Base-by-base conservation (phyloP, 2,329 filamentous ascomycete genomes). In the Ceratocystis ficicola region DNA sequence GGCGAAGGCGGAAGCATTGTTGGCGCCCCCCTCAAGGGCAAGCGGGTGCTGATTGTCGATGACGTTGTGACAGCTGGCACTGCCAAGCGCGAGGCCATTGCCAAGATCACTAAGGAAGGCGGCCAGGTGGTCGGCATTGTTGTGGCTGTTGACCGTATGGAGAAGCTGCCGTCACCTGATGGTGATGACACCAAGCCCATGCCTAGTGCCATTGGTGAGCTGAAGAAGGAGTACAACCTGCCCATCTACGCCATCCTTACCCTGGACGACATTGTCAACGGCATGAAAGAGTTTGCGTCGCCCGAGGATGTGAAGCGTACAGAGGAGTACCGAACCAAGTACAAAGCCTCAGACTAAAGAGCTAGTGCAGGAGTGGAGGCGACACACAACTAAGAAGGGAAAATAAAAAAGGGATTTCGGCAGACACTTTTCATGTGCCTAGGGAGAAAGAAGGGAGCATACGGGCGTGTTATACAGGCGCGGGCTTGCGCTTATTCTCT, bases 21-120 rank as follows among this genome's bases (percentile, higher is more conserved):
- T 15, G 94, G 94, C 10, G 89, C 90, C 36, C 82, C 87, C 5
- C 79, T 97, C 64, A 88, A 88, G 77, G 92, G 89, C 65, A 92
- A 94, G 82, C 84, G 83, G 68, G 85, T 96, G 17, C 81, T 99
- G 44, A 89, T 99, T 71, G 87, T 99, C 50, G 94, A 99, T 79
- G 94, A 97, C 77, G 93, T 99, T 66, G 93, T 97, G 72, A 96
- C 92, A 0, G 93, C 91, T 0, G 94, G 94, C 32, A 97, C 92
- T 1, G 94, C 94, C 50, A 92, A 96, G 78, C 83, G 91, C 67
- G 92, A 97, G 75, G 90, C 93, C 15, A 91, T 97, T 68, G 85
- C 85, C 65, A 94, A 96, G 75, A 96, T 97, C 74, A 82, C 85
- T 71, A 84, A 84, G 71, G 88, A 95, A 74, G 94, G 93, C 2